phyloP scores from a whole-genome alignment of 139 green algal species.

The Chlorella ohadii region DNA sequence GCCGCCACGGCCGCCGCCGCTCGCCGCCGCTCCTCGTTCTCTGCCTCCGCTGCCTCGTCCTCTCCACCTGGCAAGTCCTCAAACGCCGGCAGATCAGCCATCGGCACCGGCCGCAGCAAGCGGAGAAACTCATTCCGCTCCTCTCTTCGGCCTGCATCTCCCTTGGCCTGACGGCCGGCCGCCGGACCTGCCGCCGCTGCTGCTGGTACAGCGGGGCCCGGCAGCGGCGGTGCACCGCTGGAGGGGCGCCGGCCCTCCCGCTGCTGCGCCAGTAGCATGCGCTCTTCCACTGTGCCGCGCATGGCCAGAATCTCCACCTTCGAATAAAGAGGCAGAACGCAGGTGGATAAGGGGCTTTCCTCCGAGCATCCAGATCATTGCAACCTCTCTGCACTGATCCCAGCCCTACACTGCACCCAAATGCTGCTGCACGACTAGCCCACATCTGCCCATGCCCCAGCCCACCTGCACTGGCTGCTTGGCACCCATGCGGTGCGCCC shows the following conservation, averaged over 20 bases:
- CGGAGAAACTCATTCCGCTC: neutral
- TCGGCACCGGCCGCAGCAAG: slow-evolving; percentile 9
- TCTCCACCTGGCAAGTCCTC: neutral
- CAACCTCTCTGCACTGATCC: no score
- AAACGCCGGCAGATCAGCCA: neutral
- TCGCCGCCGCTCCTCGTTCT: neutral
- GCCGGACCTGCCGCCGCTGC: neutral
- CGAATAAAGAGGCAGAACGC: no score
- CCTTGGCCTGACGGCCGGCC: neutral
- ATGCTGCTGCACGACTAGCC: no score
- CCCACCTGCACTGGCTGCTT: slow-evolving; percentile 50
- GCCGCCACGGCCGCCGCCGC: no score
- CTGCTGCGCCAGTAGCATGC: slow-evolving; percentile 11
- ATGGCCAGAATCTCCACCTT: slow-evolving; percentile 89
- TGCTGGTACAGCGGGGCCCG: neutral
- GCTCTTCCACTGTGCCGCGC: slow-evolving; percentile 50
- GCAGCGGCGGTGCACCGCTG: neutral
- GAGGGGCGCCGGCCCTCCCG: neutral
- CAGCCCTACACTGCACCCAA: no score
- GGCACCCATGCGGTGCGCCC: slow-evolving; percentile 92
- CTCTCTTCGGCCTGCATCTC: neutral
- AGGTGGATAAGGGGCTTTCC: no score
- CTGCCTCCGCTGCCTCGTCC: neutral
- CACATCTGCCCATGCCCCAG: no score
- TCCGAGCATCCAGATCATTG: no score